phyloP scores from a whole-genome alignment of 345 rosid genomes.

The Eucalyptus viminalis region DNA sequence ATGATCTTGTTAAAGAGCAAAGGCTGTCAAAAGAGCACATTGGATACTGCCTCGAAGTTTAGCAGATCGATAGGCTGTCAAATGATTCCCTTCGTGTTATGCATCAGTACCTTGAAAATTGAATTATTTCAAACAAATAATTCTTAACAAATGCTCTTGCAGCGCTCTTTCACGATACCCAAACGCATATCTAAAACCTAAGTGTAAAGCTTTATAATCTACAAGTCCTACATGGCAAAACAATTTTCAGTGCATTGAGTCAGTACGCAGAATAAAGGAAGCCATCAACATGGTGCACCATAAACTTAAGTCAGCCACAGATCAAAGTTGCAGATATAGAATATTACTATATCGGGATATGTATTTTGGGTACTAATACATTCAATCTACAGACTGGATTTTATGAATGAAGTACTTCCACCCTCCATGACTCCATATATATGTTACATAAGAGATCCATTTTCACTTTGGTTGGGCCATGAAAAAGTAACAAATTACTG shows the following conservation, averaged over 20 bases:
- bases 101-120: background rate
- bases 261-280: background rate
- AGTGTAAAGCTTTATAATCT: background rate
- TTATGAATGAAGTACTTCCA: background rate
- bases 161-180: background rate
- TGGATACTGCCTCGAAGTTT: background rate
- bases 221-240: background rate
- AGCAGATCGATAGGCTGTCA: background rate
- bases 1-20: background rate
- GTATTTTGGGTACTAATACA: background rate
- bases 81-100: background rate
- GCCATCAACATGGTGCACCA: background rate
- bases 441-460: background rate
- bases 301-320: background rate
- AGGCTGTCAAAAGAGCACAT: background rate
- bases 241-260: background rate
- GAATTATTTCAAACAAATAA: background rate
- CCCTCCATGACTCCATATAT: background rate
- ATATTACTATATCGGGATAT: background rate
- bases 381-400: background rate
- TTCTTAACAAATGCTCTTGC: background rate
- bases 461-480: background rate
- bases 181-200: background rate
- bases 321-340: background rate
- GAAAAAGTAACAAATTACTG: background rate